Percentiles rank a stretch among this genome's conserved stretches.
Evolutionary conservation across 208 protist species (phyloP).

Genomic region (Plasmodiophora brassicae): DNA sequence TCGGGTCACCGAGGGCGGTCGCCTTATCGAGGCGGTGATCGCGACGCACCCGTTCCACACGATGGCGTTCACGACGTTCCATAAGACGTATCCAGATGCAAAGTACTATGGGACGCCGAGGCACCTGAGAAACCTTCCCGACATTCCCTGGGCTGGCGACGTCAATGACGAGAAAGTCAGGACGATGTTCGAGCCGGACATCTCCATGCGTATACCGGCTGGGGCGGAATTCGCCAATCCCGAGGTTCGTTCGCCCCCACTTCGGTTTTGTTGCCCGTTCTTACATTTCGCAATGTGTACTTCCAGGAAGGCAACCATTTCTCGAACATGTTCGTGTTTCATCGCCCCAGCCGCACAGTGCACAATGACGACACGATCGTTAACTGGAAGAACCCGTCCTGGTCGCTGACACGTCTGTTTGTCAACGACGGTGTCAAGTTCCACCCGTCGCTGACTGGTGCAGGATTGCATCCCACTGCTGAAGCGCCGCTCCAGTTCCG

Average conservation of each 20-base stretch:
- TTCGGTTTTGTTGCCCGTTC: no score
- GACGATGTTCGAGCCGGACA: not conserved
- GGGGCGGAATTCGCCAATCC: constrained; percentile 35
- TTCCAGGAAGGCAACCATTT: no score
- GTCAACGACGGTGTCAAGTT: constrained; percentile 31
- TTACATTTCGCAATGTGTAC: no score
- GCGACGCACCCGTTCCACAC: constrained; percentile 43
- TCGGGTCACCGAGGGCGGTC: not conserved
- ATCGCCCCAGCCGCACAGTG: not conserved
- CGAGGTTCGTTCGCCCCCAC: no score
- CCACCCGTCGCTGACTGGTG: constrained; percentile 16
- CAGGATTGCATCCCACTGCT: not conserved
- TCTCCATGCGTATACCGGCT: constrained; percentile 24
- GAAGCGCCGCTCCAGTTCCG: constrained; percentile 18
- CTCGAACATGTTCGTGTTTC: constrained; percentile 37
- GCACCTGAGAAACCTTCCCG: not conserved
- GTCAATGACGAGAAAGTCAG: not conserved
- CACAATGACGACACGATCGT: constrained; percentile 41
- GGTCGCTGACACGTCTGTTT: not conserved
- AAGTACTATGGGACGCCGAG: constrained; percentile 34
- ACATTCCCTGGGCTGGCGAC: constrained; percentile 21
- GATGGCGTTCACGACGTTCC: constrained; percentile 8
- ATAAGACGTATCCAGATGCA: constrained; percentile 10
- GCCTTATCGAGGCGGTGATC: constrained; percentile 30
- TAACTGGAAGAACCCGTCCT: not conserved